Conservation (phyloP, 164 flowering plant genomes). For the Berberis vulgaris region DNA sequence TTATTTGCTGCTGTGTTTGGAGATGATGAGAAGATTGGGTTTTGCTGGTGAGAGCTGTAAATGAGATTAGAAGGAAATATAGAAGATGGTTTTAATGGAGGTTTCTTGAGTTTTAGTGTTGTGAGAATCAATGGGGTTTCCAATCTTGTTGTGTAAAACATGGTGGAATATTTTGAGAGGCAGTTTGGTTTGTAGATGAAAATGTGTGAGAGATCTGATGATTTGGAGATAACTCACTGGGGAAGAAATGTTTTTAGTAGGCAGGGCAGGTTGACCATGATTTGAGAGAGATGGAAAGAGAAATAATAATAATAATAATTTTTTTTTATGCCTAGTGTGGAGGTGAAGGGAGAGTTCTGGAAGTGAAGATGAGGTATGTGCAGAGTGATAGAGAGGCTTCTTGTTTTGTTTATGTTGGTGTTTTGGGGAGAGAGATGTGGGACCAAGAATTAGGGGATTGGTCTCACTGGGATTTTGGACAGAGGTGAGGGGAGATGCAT, state of each 20-base stretch:
- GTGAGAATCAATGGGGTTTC: neutral
- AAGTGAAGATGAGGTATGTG: neutral
- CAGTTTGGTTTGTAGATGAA: no score
- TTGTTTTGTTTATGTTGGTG: no score
- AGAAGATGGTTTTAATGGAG: neutral
- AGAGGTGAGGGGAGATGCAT: no score
- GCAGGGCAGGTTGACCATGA: neutral
- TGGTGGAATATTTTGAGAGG: neutral
- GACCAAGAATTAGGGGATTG: no score
- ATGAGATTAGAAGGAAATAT: neutral
- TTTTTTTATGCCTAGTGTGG: no score
- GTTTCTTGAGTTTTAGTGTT: neutral
- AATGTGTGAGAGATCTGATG: neutral
- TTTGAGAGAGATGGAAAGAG: conserved; percentile 1
- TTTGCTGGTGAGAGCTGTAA: conserved; percentile 5
- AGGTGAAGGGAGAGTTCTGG: neutral
- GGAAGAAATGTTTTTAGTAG: neutral
- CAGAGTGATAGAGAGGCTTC: neutral
- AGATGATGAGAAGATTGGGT: conserved; percentile 15
- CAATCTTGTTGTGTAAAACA: conserved; percentile 1
- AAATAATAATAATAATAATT: neutral
- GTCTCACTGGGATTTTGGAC: no score
- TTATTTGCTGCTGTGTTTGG: conserved; percentile 9
- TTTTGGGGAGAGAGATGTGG: no score
- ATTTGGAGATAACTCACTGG: neutral